Conservation (phyloP, 768 basidiomycete species). For the Mycena venus region DNA sequence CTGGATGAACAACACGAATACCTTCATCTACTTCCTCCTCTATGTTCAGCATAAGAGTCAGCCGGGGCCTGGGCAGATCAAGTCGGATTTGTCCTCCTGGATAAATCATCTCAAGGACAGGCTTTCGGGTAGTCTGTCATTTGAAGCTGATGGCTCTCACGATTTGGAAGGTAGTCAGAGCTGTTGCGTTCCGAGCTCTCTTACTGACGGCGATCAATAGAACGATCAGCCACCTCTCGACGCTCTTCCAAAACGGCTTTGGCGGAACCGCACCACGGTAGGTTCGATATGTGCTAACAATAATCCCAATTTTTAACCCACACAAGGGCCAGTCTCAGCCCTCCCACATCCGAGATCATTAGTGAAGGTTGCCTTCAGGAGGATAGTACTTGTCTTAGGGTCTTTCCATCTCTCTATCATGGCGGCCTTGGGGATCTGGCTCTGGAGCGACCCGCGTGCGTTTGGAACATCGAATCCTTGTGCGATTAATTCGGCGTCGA, state of each 20-base stretch:
- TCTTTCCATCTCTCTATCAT: constrained; percentile 9
- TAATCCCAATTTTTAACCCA: too few relatives aligned
- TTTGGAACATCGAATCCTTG: background rate
- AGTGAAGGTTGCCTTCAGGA: background rate
- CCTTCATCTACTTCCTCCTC: too few relatives aligned
- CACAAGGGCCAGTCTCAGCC: too few relatives aligned
- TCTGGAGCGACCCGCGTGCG: constrained; percentile 3
- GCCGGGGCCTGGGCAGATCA: background rate
- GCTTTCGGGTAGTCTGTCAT: background rate
- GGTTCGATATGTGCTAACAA: too few relatives aligned
- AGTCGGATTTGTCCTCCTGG: background rate
- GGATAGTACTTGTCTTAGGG: background rate
- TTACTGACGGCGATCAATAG: background rate
- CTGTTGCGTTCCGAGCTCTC: too few relatives aligned
- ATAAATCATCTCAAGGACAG: background rate
- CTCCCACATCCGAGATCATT: too few relatives aligned
- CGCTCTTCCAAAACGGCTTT: too few relatives aligned
- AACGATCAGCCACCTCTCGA: too few relatives aligned
- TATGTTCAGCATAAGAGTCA: too few relatives aligned
- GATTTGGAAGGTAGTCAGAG: background rate
- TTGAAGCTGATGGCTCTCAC: background rate
- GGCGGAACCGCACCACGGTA: too few relatives aligned
- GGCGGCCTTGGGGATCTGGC: constrained; percentile 16
- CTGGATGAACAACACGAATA: too few relatives aligned
- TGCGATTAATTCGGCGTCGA: background rate